A percentile compares a stretch with the other conserved stretches of the same genome.
These are phyloP conservation scores for Aspergillus oerlinghausenensis DNA, from an alignment of 2,329 filamentous ascomycete species.

Conservation along the genomic window DNA sequence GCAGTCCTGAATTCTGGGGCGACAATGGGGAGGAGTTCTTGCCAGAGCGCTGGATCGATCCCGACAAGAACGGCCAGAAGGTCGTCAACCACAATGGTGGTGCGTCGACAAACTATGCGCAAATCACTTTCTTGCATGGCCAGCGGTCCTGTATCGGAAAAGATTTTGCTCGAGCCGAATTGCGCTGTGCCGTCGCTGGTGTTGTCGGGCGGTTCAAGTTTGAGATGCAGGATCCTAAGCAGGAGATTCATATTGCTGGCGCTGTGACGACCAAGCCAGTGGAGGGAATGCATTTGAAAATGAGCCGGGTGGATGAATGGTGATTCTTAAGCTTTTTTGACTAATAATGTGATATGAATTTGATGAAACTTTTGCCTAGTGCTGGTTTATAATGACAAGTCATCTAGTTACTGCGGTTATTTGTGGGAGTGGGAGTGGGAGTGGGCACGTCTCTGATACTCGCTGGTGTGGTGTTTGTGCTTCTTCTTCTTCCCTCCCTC, in stretches of 20 bases:
- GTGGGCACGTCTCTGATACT: slow-evolving; percentile 21
- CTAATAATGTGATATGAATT: slow-evolving; percentile 1
- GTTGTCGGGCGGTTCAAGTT: slow-evolving; percentile 33
- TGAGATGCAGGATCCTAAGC: slow-evolving; percentile 34
- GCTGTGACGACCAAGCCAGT: slow-evolving; percentile 37
- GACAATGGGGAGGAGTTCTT: slow-evolving; percentile 66
- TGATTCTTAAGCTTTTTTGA: slow-evolving; percentile 9
- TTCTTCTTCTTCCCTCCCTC: slow-evolving; percentile 15
- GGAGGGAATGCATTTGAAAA: slow-evolving; percentile 35
- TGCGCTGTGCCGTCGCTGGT: slow-evolving; percentile 37
- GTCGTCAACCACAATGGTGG: slow-evolving; percentile 51
- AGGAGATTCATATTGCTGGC: slow-evolving; percentile 33
- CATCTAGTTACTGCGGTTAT: not conserved
- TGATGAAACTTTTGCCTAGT: not conserved
- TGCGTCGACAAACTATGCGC: slow-evolving; percentile 34
- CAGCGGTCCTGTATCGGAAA: slow-evolving; percentile 37
- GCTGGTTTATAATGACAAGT: not conserved
- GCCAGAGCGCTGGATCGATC: slow-evolving; percentile 68
- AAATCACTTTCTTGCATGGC: slow-evolving; percentile 39
- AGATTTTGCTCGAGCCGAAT: slow-evolving; percentile 40
- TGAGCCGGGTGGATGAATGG: slow-evolving; percentile 31
- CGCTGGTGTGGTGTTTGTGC: slow-evolving; percentile 23
- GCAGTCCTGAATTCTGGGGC: slow-evolving; percentile 67
- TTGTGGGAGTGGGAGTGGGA: slow-evolving; percentile 13
- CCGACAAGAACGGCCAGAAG: slow-evolving; percentile 50